Percentiles rank a stretch among this genome's conserved stretches.
Evolutionary conservation across 257 asterid species (phyloP).

Genomic region (Nicotiana undulata): DNA sequence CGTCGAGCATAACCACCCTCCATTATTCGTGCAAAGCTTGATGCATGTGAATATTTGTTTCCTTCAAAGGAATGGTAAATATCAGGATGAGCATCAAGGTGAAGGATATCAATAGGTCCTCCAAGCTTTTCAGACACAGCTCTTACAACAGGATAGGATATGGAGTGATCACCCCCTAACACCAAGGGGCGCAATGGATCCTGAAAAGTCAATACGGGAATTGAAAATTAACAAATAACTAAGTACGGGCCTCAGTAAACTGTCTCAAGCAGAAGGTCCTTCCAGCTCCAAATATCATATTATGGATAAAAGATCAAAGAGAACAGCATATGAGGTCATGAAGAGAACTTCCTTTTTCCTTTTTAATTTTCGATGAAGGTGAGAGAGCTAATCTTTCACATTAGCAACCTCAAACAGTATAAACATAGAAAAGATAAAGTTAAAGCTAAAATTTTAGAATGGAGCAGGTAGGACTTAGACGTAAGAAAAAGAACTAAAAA

Average conservation of each 20-base stretch:
- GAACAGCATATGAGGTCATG: neutral
- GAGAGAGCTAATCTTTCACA: neutral
- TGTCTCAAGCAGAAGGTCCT: neutral
- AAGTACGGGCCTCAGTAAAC: neutral
- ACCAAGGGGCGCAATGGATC: constrained; percentile 86
- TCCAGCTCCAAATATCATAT: neutral
- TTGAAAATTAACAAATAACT: neutral
- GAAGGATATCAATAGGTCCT: constrained; percentile 94
- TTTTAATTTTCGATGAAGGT: neutral
- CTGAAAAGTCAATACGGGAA: constrained; percentile 26
- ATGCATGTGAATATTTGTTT: constrained; percentile 92
- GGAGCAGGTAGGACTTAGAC: neutral
- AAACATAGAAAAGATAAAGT: neutral
- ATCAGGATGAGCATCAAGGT: constrained; percentile 98
- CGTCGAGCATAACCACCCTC: constrained; percentile 98
- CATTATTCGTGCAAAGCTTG: constrained; percentile 95
- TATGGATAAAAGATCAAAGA: neutral
- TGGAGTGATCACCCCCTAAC: constrained; percentile 97
- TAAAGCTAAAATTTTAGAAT: neutral
- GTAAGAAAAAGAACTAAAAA: neutral
- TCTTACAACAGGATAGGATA: constrained; percentile 89
- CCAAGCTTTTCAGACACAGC: constrained; percentile 99
- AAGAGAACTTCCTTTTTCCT: neutral
- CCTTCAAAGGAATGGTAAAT: constrained; percentile 91
- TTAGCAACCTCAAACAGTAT: neutral